A percentile compares a stretch with the other conserved stretches of the same genome.
Evolutionary conservation across 257 asterid genomes (phyloP).

Genomic region (Henckelia pumila): DNA sequence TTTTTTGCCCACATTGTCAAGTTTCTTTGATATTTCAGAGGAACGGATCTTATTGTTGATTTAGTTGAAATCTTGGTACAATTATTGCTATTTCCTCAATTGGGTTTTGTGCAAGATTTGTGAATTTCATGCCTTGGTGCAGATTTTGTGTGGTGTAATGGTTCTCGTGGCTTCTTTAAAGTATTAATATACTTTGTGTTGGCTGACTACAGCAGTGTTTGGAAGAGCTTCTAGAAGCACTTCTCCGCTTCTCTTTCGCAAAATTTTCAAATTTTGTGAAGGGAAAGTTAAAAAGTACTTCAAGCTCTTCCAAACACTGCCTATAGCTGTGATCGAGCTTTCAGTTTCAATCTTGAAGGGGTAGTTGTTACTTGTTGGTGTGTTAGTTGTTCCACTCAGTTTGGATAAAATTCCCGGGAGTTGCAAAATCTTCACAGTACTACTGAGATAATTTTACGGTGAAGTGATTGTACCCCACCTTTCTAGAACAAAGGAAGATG

Average conservation of each 20-base stretch:
- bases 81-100: slow-evolving; percentile 22
- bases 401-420: too few relatives aligned
- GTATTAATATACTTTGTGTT: background rate
- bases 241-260: too few relatives aligned
- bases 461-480: background rate
- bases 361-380: too few relatives aligned
- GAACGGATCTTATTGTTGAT: slow-evolving; percentile 23
- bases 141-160: background rate
- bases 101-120: slow-evolving; percentile 9
- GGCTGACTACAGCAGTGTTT: too few relatives aligned
- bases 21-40: slow-evolving; percentile 5
- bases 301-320: too few relatives aligned
- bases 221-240: too few relatives aligned
- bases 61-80: slow-evolving; percentile 15
- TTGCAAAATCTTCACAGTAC: too few relatives aligned
- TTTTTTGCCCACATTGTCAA: slow-evolving; percentile 17
- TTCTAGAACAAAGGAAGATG: background rate
- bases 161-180: slow-evolving; percentile 8
- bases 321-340: slow-evolving; percentile 19
- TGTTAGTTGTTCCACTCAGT: too few relatives aligned
- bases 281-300: too few relatives aligned
- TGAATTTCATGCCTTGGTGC: slow-evolving; percentile 14
- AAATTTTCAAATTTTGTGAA: too few relatives aligned
- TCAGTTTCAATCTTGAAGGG: slow-evolving; percentile 13
- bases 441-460: too few relatives aligned